A percentile compares a stretch with the other conserved stretches of the same genome.
Evolutionary conservation across 805 yeast species (phyloP).

Genomic region (Kluyveromyces aestuarii): DNA sequence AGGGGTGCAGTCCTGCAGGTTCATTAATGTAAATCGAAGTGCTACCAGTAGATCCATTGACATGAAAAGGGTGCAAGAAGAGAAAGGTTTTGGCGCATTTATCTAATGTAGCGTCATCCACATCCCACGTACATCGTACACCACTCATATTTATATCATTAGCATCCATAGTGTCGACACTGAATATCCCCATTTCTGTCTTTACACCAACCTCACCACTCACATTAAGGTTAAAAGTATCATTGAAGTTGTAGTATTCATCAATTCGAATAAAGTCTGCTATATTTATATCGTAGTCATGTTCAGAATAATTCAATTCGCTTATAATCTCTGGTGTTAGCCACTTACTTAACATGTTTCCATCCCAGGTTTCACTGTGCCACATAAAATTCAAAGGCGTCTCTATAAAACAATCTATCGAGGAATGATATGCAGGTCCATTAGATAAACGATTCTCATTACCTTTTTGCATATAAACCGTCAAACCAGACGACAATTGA

Average conservation of each 20-base stretch:
- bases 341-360: not conserved
- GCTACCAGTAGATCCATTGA: not conserved
- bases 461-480: conserved; percentile 8
- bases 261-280: conserved; percentile 8
- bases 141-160: conserved; percentile 20
- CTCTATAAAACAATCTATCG: not conserved
- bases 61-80: conserved; percentile 15
- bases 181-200: conserved; percentile 23
- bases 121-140: conserved; percentile 21
- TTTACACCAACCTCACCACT: conserved; percentile 5
- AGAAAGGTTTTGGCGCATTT: conserved; percentile 23
- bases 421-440: not conserved
- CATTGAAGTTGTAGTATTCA: conserved; percentile 12
- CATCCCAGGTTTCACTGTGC: conserved; percentile 7
- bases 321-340: conserved; percentile 1
- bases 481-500: conserved; percentile 11
- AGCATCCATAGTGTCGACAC: conserved; percentile 15
- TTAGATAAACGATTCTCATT: not conserved
- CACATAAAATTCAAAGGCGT: not conserved
- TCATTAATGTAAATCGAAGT: conserved; percentile 5
- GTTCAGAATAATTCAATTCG: conserved; percentile 3
- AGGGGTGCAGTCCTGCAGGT: conserved; percentile 35
- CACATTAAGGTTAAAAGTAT: conserved; percentile 1
- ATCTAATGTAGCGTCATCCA: conserved; percentile 9
- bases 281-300: conserved; percentile 12